Conservation (phyloP, 2,329 filamentous ascomycete species). For the Aspergillus jensenii region DNA sequence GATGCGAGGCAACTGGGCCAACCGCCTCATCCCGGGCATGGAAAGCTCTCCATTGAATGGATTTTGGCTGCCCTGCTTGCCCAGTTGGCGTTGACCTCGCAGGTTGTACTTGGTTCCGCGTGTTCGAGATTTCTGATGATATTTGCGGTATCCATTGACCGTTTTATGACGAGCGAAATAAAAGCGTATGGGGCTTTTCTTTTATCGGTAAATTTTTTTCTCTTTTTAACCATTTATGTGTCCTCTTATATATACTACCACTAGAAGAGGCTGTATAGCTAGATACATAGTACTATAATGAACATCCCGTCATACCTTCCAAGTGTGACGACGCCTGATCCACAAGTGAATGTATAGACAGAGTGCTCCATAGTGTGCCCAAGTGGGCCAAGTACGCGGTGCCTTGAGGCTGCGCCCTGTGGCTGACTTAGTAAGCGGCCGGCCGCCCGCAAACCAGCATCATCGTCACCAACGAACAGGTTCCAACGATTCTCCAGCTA, state of each 20-base stretch:
- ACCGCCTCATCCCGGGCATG: not conserved
- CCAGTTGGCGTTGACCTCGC: not conserved
- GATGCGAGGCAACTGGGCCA: not conserved
- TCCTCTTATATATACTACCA: not conserved
- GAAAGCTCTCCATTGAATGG: not conserved
- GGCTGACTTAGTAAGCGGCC: constrained; percentile 12
- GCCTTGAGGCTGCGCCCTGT: not conserved
- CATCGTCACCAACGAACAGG: constrained; percentile 21
- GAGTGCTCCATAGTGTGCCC: not conserved
- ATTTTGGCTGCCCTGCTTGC: not conserved
- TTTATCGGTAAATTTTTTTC: not conserved
- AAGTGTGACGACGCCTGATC: not conserved
- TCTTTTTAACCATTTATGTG: not conserved
- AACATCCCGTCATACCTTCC: not conserved
- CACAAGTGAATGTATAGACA: not conserved
- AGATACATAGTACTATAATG: not conserved
- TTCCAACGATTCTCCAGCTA: constrained; percentile 19
- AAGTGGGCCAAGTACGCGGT: not conserved
- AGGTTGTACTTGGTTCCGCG: not conserved
- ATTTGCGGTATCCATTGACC: constrained; percentile 4
- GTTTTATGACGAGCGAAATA: constrained; percentile 9
- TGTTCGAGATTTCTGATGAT: constrained; percentile 9
- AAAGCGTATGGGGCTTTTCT: constrained; percentile 10
- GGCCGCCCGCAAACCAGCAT: constrained; percentile 14
- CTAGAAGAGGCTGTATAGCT: not conserved